A percentile compares a stretch with the other conserved stretches of the same genome.
Conservation (phyloP, 768 basidiomycete genomes). For the Termitomyces sp. region DNA sequence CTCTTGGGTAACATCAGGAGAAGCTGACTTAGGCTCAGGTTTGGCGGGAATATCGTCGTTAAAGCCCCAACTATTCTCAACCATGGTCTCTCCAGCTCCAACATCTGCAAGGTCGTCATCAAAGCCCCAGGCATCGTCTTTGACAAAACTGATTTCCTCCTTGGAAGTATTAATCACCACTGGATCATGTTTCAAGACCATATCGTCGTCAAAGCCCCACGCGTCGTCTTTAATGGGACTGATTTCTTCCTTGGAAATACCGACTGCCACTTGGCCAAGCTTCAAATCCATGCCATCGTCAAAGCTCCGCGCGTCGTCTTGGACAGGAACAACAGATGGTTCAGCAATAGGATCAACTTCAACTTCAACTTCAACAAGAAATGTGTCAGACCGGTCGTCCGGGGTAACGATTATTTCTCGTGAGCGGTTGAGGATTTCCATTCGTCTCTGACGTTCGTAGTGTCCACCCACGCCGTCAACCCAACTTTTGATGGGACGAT, state of each 20-base stretch:
- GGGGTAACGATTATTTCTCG: slow-evolving; percentile 46
- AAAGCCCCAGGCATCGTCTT: slow-evolving; percentile 46
- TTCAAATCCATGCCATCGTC: slow-evolving; percentile 26
- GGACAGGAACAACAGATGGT: slow-evolving; percentile 22
- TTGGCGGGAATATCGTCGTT: slow-evolving; percentile 35
- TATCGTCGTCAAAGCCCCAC: slow-evolving; percentile 47
- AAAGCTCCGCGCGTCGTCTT: slow-evolving; percentile 41
- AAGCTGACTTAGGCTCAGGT: slow-evolving; percentile 13
- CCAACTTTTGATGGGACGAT: slow-evolving; percentile 62
- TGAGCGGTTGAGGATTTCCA: slow-evolving; percentile 57
- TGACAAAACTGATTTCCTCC: slow-evolving; percentile 16
- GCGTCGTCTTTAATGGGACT: slow-evolving; percentile 26
- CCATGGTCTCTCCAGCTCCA: slow-evolving; percentile 23
- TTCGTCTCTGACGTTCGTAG: slow-evolving; percentile 74
- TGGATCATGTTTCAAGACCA: slow-evolving; percentile 18
- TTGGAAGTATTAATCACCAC: slow-evolving; percentile 2
- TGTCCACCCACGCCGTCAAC: slow-evolving; percentile 59
- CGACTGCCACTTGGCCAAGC: not conserved
- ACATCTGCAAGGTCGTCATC: slow-evolving; percentile 37
- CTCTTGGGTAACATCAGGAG: slow-evolving; percentile 5
- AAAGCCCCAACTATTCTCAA: slow-evolving; percentile 46
- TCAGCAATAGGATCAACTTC: slow-evolving; percentile 25
- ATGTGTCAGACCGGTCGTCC: slow-evolving; percentile 31
- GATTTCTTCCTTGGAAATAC: slow-evolving; percentile 14
- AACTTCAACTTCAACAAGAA: slow-evolving; percentile 33